Evolutionary conservation across 1,284 basidiomycete genomes (phyloP).

Genomic region (Ustilago shanxiensis): DNA sequence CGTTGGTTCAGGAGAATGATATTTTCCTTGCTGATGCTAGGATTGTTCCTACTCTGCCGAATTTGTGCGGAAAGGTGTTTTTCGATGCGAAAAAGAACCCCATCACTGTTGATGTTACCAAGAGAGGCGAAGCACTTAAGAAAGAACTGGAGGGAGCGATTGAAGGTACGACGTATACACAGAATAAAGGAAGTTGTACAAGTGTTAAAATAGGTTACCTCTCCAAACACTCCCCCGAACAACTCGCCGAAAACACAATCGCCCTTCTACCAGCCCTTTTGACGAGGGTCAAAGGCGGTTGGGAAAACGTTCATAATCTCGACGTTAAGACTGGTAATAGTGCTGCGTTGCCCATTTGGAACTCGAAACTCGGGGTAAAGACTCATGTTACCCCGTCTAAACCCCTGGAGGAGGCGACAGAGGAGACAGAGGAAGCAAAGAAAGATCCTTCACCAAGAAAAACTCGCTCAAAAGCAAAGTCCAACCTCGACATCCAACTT

Average conservation of each 20-base stretch:
- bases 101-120: constrained; percentile 84
- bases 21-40: constrained; percentile 94
- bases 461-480: constrained; percentile 20
- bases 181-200: constrained; percentile 62
- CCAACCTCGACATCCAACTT: neutral
- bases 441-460: constrained; percentile 22
- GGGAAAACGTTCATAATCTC: constrained; percentile 91
- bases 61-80: constrained; percentile 88
- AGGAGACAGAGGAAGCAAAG: constrained; percentile 9
- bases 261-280: constrained; percentile 83
- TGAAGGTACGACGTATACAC: constrained; percentile 91
- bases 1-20: constrained; percentile 87
- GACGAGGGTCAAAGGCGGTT: constrained; percentile 78
- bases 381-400: constrained; percentile 21
- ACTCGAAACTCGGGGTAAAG: constrained; percentile 76
- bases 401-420: constrained; percentile 1
- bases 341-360: constrained; percentile 90
- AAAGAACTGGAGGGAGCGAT: constrained; percentile 89
- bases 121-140: constrained; percentile 81
- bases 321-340: constrained; percentile 91
- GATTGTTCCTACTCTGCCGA: constrained; percentile 86
- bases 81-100: constrained; percentile 96
- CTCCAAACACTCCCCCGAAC: constrained; percentile 77
- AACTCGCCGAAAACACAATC: constrained; percentile 84
- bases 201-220: constrained; percentile 85